phyloP scores from a whole-genome alignment of 257 asterid species.

The Solanum etuberosum region DNA sequence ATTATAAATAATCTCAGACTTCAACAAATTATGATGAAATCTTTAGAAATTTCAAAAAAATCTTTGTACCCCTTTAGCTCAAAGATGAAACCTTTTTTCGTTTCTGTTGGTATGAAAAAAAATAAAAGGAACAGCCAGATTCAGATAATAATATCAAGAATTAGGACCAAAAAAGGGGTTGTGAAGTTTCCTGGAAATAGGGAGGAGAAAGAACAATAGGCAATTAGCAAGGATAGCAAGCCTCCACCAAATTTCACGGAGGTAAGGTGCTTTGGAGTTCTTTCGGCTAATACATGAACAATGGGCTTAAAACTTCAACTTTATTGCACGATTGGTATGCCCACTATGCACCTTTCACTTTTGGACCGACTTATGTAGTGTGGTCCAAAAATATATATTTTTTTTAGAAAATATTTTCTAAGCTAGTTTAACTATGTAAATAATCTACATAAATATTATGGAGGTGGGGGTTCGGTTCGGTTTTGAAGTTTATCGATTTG shows the following conservation, averaged over 20 bases:
- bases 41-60: neutral
- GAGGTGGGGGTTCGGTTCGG: no score
- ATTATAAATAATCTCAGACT: conserved; percentile 6
- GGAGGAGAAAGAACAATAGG: conserved; percentile 13
- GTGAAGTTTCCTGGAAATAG: conserved; percentile 34
- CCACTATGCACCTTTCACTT: neutral
- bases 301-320: neutral
- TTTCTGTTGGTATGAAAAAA: neutral
- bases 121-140: neutral
- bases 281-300: neutral
- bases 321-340: neutral
- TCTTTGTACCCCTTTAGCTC: neutral
- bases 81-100: neutral
- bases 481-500: no score
- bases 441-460: neutral
- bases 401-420: neutral
- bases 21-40: neutral
- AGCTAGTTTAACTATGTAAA: neutral
- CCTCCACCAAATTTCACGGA: no score
- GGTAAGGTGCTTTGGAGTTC: neutral
- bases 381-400: neutral
- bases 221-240: neutral
- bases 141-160: neutral
- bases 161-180: neutral
- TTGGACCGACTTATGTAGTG: neutral